A percentile compares a stretch with the other conserved stretches of the same genome.
Conservation (phyloP, 352 stramenopile species). For the Pythium aphanidermatum region DNA sequence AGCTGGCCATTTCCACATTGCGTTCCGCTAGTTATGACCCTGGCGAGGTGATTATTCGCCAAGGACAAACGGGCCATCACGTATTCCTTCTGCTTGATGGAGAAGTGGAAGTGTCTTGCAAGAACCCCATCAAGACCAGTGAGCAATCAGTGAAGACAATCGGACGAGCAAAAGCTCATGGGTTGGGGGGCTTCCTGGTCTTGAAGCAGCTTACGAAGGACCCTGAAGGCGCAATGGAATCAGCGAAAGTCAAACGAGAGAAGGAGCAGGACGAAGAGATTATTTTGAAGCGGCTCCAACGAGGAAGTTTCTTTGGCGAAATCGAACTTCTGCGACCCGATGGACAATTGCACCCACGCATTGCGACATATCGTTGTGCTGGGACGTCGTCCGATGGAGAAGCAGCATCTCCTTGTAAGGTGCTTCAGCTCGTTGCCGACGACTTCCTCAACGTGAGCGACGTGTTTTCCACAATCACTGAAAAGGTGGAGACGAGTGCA, state of each 20-base stretch:
- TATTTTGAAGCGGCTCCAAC: conserved; percentile 49
- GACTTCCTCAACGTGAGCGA: conserved; percentile 76
- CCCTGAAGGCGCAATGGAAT: neutral
- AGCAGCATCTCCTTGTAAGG: conserved; percentile 46
- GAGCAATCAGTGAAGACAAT: conserved; percentile 12
- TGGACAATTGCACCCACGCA: conserved; percentile 55
- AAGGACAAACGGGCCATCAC: conserved; percentile 68
- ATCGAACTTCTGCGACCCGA: conserved; percentile 72
- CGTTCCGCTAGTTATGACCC: conserved; percentile 58
- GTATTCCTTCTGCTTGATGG: conserved; percentile 76
- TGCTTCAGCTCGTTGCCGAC: conserved; percentile 71
- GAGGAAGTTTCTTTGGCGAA: conserved; percentile 75
- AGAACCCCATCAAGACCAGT: conserved; percentile 52
- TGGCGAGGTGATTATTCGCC: conserved; percentile 67
- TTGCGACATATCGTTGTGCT: conserved; percentile 61
- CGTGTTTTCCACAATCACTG: conserved; percentile 67
- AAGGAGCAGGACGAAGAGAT: conserved; percentile 30
- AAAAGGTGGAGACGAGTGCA: conserved; percentile 52
- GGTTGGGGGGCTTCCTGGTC: conserved; percentile 25
- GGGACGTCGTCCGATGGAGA: conserved; percentile 1
- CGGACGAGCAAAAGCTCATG: conserved; percentile 6
- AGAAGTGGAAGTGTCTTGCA: conserved; percentile 71
- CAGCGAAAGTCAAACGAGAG: conserved; percentile 2
- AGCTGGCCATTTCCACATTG: conserved; percentile 76
- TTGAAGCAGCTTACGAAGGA: conserved; percentile 12